Conservation (phyloP, 495 filamentous ascomycete genomes). For the Pseudotulostoma volvatum region DNA sequence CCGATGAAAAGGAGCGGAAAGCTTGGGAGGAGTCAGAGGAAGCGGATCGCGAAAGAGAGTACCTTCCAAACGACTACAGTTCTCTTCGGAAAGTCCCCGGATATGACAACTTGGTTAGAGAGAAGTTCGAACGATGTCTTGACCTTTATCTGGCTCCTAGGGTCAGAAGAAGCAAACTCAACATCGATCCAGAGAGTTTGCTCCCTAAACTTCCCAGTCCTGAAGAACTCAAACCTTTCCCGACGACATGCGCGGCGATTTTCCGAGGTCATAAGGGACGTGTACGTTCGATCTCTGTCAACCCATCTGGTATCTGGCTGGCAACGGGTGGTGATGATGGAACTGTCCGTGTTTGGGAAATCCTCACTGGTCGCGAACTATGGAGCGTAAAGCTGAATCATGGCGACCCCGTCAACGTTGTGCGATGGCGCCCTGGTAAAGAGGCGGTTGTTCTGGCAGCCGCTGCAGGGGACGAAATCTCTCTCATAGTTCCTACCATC, state of each 20-base stretch:
- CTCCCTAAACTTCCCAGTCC: slow-evolving; percentile 91
- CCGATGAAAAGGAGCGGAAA: slow-evolving; percentile 66
- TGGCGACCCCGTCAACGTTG: slow-evolving; percentile 70
- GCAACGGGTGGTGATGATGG: slow-evolving; percentile 93
- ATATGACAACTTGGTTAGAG: slow-evolving; percentile 81
- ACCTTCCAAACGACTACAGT: slow-evolving; percentile 62
- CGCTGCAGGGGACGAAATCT: slow-evolving; percentile 69
- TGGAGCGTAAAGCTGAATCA: slow-evolving; percentile 69
- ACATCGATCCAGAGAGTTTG: slow-evolving; percentile 87
- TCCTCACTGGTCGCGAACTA: slow-evolving; percentile 69
- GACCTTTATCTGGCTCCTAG: slow-evolving; percentile 91
- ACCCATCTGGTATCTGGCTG: slow-evolving; percentile 59
- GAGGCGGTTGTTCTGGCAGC: slow-evolving; percentile 70
- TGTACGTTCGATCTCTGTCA: slow-evolving; percentile 65
- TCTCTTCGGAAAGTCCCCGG: slow-evolving; percentile 82
- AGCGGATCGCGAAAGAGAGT: slow-evolving; percentile 83
- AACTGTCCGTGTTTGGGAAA: slow-evolving; percentile 79
- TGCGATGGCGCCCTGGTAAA: slow-evolving; percentile 76
- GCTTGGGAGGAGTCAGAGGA: slow-evolving; percentile 80
- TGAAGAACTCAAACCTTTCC: slow-evolving; percentile 85
- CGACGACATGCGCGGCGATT: slow-evolving; percentile 66
- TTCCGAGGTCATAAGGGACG: slow-evolving; percentile 81
- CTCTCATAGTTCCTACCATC: slow-evolving; percentile 62
- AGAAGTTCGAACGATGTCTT: slow-evolving; percentile 87
- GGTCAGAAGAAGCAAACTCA: slow-evolving; percentile 80